Base-by-base conservation (phyloP, 1,139 yeast genomes). In the Pneumocystis wakefieldiae region DNA sequence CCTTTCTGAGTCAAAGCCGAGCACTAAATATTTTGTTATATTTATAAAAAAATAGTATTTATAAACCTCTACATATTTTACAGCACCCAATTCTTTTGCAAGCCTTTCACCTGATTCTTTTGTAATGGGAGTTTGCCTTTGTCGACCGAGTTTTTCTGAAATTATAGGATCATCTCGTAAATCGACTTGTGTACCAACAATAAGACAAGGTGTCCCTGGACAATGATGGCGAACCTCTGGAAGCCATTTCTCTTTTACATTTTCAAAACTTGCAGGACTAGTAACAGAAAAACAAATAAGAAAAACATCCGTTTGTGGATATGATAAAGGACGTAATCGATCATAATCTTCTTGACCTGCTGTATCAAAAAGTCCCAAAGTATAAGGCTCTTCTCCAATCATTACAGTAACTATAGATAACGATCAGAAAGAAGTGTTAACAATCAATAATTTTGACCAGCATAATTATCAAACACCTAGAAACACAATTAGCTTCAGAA, bases 271-370 rank as follows among this genome's bases (percentile, higher is more conserved):
- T 57, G 97, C 95, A 57, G 97, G 97, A 37, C 96, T 89, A 68
- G 94, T 88, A 65, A 91, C 96, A 62, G 95, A 85, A 76, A 91
- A 91, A 76, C 97, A 91, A 63, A 90, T 95, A 71, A 92, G 80
- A 74, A 92, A 92, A 61, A 92, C 96, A 74, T 91, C 97, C 17
- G 98, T 92, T 64, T 94, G 92, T 29, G 98, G 97, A 75, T 92
- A 92, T 65, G 95, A 86, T 71, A 92, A 81, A 12, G 98, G 98
- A 77, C 98, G 87, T 73, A 92, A 80, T 74, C 98, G 83, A 76
- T 92, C 98, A 75, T 92, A 92, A 79, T 92, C 97, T 81, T 91
- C 97, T 79, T 92, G 98, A 60, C 98, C 98, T 28, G 98, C 97
- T 60, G 98, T 92, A 78, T 92, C 98, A 73, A 91, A 92, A 67